Conservation (phyloP, 2,329 filamentous ascomycete genomes). For the Rutstroemia sp. region DNA sequence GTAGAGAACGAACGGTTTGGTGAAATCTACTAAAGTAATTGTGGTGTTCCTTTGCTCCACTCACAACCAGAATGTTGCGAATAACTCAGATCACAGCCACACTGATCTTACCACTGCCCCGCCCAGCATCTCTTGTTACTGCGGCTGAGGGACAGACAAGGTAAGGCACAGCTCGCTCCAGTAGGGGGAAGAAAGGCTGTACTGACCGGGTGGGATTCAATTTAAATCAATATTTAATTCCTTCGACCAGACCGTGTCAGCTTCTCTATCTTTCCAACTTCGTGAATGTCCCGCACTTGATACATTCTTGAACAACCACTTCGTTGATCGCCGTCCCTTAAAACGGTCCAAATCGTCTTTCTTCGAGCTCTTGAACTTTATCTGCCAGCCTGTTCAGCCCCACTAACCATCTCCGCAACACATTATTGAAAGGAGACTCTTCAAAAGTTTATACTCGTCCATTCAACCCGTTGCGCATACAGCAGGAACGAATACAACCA, state of each 20-base stretch:
- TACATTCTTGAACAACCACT: neutral
- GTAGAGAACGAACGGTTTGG: too few species aligned
- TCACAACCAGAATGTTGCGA: neutral
- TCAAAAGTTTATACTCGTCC: neutral
- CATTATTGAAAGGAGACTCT: conserved; percentile 2
- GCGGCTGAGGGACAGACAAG: neutral
- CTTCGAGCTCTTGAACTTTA: conserved; percentile 3
- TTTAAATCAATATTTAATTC: neutral
- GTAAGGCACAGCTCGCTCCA: too few species aligned
- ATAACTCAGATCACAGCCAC: neutral
- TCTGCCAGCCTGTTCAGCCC: conserved; percentile 10
- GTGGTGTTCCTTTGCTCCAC: too few species aligned
- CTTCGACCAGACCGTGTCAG: too few species aligned
- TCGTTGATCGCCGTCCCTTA: neutral
- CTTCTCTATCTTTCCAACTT: too few species aligned
- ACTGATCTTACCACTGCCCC: neutral
- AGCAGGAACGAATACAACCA: neutral
- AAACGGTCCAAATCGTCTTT: neutral
- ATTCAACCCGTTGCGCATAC: neutral
- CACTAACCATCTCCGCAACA: conserved; percentile 8
- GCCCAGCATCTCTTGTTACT: neutral
- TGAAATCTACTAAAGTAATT: too few species aligned
- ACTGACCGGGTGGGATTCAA: neutral
- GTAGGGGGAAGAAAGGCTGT: too few species aligned
- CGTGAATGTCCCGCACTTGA: neutral